Conservation (phyloP, 73 alveolate genomes). For the Paramecium primaurelia region DNA sequence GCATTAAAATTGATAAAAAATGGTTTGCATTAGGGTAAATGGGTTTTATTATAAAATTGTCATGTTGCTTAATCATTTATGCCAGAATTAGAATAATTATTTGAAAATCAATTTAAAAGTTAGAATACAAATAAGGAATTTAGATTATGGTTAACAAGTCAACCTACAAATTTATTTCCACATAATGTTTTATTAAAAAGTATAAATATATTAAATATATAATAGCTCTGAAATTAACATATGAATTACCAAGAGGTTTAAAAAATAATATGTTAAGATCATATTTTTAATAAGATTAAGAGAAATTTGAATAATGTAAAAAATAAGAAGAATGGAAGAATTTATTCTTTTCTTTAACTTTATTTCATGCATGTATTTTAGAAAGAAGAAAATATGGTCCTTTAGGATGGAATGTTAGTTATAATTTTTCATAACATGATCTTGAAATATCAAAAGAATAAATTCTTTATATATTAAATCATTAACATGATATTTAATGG, state of each 20-base stretch:
- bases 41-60: conserved; percentile 99
- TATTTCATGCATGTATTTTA: conserved; percentile 98
- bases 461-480: conserved; percentile 93
- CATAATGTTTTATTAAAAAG: conserved; percentile 95
- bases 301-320: conserved; percentile 89
- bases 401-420: conserved; percentile 99
- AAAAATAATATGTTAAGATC: conserved; percentile 94
- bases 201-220: background rate
- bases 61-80: conserved; percentile 98
- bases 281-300: conserved; percentile 64
- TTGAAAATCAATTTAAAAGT: conserved; percentile 85
- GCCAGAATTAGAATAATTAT: conserved; percentile 96
- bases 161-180: conserved; percentile 99
- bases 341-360: conserved; percentile 93
- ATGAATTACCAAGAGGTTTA: conserved; percentile 99
- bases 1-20: conserved; percentile 91
- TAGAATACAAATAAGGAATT: conserved; percentile 87
- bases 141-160: conserved; percentile 99
- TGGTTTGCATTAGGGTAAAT: conserved; percentile 93
- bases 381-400: conserved; percentile 99
- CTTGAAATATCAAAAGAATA: conserved; percentile 94
- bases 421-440: conserved; percentile 98
- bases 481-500: conserved; percentile 83
- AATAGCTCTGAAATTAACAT: conserved; percentile 97
- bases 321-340: conserved; percentile 92